A percentile compares a stretch with the other conserved stretches of the same genome.
Conservation (phyloP, 1,284 basidiomycete genomes). For the Sporisorium scitamineum region DNA sequence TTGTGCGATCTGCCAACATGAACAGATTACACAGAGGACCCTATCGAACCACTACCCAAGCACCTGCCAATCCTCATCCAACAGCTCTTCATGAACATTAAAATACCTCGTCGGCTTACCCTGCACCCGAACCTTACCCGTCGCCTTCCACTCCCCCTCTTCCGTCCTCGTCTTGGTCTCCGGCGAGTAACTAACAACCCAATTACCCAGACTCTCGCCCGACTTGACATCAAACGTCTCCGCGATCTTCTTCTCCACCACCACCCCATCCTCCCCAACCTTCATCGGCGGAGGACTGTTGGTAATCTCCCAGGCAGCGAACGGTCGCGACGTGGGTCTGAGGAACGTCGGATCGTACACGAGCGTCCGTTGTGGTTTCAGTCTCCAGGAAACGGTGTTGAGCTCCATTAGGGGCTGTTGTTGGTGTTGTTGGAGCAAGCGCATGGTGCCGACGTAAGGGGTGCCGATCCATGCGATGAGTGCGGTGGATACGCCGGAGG, state of each 20-base stretch:
- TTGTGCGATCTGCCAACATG: too few species aligned
- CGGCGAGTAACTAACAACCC: conserved; percentile 79
- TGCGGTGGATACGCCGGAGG: conserved; percentile 79
- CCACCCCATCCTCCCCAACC: neutral
- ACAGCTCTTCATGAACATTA: conserved; percentile 84
- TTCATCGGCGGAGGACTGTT: conserved; percentile 34
- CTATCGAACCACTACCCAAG: conserved; percentile 31
- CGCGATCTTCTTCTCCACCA: conserved; percentile 39
- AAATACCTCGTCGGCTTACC: conserved; percentile 75
- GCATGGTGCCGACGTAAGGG: conserved; percentile 73
- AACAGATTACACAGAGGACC: too few species aligned
- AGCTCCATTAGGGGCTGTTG: conserved; percentile 64
- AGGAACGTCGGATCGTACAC: conserved; percentile 82
- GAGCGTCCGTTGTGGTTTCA: conserved; percentile 76
- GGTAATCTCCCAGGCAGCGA: conserved; percentile 77
- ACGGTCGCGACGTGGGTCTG: conserved; percentile 77
- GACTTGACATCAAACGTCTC: conserved; percentile 69
- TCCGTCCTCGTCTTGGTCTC: conserved; percentile 74
- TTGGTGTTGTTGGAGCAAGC: conserved; percentile 22
- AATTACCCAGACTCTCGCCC: conserved; percentile 79
- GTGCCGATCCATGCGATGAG: conserved; percentile 79
- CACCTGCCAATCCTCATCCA: conserved; percentile 70
- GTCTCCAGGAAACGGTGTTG: conserved; percentile 77
- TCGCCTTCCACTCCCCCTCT: conserved; percentile 70
- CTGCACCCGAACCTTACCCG: conserved; percentile 38